phyloP scores from a whole-genome alignment of 2,329 filamentous ascomycete species.

The Helminthosporium solani region DNA sequence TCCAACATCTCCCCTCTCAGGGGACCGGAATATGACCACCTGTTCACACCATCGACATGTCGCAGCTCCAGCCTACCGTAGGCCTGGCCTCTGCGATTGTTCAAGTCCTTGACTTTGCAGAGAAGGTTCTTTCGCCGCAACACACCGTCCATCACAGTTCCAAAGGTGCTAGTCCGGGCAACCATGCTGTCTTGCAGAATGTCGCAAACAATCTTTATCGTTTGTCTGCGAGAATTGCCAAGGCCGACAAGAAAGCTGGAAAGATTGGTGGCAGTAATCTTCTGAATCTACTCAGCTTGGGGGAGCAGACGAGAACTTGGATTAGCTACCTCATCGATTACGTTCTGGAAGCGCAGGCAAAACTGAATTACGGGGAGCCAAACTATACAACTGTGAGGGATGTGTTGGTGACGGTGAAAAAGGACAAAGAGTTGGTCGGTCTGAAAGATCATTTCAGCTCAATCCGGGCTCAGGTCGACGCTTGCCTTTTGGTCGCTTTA shows the following conservation, averaged over 20 bases:
- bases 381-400: constrained; percentile 24
- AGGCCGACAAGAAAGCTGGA: constrained; percentile 18
- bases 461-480: constrained; percentile 27
- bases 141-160: constrained; percentile 23
- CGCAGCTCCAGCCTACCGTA: constrained; percentile 14
- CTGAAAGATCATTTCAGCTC: constrained; percentile 27
- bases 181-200: constrained; percentile 22
- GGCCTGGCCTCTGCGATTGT: constrained; percentile 21
- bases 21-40: background rate
- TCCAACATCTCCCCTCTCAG: background rate
- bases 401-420: constrained; percentile 37
- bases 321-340: constrained; percentile 22
- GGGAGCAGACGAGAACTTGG: constrained; percentile 24
- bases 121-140: constrained; percentile 25
- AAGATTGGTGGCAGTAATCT: constrained; percentile 30
- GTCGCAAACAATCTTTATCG: constrained; percentile 26
- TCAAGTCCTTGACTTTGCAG: constrained; percentile 26
- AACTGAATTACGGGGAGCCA: constrained; percentile 21
- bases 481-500: constrained; percentile 26
- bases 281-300: constrained; percentile 25
- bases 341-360: constrained; percentile 21
- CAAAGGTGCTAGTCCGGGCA: constrained; percentile 18
- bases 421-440: constrained; percentile 28
- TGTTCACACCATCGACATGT: constrained; percentile 1
- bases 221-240: constrained; percentile 20